Percentiles rank a stretch among this genome's conserved stretches.
phyloP scores from a whole-genome alignment of 352 stramenopile genomes.

The Phytophthora kernoviae region DNA sequence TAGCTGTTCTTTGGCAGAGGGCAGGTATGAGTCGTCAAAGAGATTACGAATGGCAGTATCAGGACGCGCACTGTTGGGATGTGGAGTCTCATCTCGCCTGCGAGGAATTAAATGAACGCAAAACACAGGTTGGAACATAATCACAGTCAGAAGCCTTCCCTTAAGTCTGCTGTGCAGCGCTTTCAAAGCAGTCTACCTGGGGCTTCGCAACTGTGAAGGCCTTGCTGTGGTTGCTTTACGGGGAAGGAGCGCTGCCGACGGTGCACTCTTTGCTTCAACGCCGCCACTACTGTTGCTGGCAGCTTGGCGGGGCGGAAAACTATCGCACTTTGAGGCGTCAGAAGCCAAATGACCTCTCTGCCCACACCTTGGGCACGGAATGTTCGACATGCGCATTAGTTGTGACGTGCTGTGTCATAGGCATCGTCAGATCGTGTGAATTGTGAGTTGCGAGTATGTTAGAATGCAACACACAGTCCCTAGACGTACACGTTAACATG shows the following conservation, averaged over 20 bases:
- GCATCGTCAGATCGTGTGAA: background rate
- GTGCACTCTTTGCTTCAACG: slow-evolving; percentile 4
- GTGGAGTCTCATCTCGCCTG: slow-evolving; percentile 6
- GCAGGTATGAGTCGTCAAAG: slow-evolving; percentile 67
- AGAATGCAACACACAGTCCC: background rate
- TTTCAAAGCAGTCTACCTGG: slow-evolving; percentile 8
- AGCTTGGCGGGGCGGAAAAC: slow-evolving; percentile 17
- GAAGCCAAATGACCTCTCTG: slow-evolving; percentile 53
- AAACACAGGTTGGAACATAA: too few species aligned
- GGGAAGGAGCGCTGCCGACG: slow-evolving; percentile 6
- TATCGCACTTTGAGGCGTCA: slow-evolving; percentile 54
- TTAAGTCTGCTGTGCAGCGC: too few species aligned
- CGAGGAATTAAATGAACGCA: background rate
- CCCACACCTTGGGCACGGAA: slow-evolving; percentile 64
- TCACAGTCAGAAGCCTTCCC: too few species aligned
- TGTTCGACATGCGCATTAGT: slow-evolving; percentile 77
- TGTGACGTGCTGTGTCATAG: slow-evolving; percentile 58
- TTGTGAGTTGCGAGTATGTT: background rate
- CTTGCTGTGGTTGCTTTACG: slow-evolving; percentile 23
- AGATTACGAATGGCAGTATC: slow-evolving; percentile 45
- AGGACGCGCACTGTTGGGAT: slow-evolving; percentile 17
- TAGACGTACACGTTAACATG: slow-evolving; percentile 70
- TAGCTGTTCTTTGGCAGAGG: slow-evolving; percentile 62
- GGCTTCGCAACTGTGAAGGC: background rate
- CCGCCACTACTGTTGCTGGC: slow-evolving; percentile 14